Evolutionary conservation across 495 filamentous ascomycete genomes (phyloP).

Genomic region (Podospora comata): DNA sequence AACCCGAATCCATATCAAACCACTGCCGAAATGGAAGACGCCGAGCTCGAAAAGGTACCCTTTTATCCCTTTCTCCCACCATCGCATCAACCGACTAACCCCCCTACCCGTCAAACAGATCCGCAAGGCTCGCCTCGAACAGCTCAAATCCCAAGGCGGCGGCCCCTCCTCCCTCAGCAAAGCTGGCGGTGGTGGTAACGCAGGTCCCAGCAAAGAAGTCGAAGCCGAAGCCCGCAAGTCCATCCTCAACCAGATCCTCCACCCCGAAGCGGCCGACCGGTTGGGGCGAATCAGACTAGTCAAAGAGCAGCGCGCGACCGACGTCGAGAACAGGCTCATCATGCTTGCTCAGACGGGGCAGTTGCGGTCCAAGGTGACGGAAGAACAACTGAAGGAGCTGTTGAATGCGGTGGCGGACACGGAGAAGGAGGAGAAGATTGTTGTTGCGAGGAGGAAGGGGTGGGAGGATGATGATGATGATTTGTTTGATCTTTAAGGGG

Average conservation of each 20-base stretch:
- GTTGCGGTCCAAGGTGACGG: constrained; percentile 80
- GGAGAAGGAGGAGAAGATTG: constrained; percentile 71
- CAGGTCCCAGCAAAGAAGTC: constrained; percentile 51
- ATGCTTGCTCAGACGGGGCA: constrained; percentile 86
- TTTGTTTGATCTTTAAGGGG: constrained; percentile 56
- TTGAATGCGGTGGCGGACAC: constrained; percentile 77
- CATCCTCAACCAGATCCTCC: constrained; percentile 87
- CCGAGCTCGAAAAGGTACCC: constrained; percentile 74
- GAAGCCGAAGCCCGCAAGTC: constrained; percentile 66
- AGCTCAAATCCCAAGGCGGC: constrained; percentile 72
- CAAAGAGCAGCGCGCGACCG: constrained; percentile 83
- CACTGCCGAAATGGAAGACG: constrained; percentile 66
- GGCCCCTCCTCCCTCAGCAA: constrained; percentile 34
- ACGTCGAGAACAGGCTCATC: constrained; percentile 90
- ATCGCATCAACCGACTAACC: neutral
- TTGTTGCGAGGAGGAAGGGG: constrained; percentile 77
- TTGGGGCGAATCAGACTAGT: constrained; percentile 92
- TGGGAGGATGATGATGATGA: constrained; percentile 82
- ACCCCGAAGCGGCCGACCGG: constrained; percentile 88
- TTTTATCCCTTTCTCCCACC: neutral
- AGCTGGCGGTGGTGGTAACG: constrained; percentile 47
- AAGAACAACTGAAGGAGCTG: constrained; percentile 89
- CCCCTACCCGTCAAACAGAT: constrained; percentile 53
- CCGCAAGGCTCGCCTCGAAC: constrained; percentile 80
- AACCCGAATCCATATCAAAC: neutral